Evolutionary conservation across 805 yeast genomes (phyloP).

Genomic region (Cyberlindnera galapagoensis): DNA sequence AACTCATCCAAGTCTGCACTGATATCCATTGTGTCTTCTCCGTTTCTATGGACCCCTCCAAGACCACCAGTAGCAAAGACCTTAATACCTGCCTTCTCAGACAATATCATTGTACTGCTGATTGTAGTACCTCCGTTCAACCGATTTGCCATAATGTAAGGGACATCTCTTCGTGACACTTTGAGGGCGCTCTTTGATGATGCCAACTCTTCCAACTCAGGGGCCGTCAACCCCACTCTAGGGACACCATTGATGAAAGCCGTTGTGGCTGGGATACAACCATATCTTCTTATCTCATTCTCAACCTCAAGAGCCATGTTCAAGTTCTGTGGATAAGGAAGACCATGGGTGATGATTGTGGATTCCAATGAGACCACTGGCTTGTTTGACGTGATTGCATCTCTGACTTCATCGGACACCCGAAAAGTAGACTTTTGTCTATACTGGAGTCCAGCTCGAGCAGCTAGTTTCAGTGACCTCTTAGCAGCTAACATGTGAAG

Average conservation of each 20-base stretch:
- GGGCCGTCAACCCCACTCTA: constrained; percentile 50
- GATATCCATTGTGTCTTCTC: constrained; percentile 68
- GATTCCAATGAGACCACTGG: constrained; percentile 85
- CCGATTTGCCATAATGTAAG: constrained; percentile 55
- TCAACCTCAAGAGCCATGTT: constrained; percentile 71
- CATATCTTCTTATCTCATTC: constrained; percentile 45
- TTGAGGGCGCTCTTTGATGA: constrained; percentile 37
- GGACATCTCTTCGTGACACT: constrained; percentile 76
- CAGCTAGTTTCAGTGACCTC: too few species aligned
- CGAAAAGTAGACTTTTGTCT: constrained; percentile 17
- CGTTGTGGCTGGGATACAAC: constrained; percentile 80
- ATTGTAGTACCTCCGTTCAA: constrained; percentile 87
- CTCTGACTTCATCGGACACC: constrained; percentile 44
- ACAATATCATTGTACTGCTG: constrained; percentile 80
- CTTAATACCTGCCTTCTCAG: constrained; percentile 67
- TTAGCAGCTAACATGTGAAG: too few species aligned
- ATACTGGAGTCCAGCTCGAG: too few species aligned
- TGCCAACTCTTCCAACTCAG: constrained; percentile 45
- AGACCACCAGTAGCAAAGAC: constrained; percentile 92
- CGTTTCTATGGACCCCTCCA: constrained; percentile 86
- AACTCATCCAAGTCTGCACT: constrained; percentile 86
- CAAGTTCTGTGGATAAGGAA: constrained; percentile 73
- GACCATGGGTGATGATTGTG: constrained; percentile 85
- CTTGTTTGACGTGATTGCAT: constrained; percentile 47
- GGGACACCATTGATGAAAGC: constrained; percentile 73